These are phyloP conservation scores for Entomortierella parvispora DNA, from an alignment of 192 early-diverging fungal species.

Conservation along the genomic window DNA sequence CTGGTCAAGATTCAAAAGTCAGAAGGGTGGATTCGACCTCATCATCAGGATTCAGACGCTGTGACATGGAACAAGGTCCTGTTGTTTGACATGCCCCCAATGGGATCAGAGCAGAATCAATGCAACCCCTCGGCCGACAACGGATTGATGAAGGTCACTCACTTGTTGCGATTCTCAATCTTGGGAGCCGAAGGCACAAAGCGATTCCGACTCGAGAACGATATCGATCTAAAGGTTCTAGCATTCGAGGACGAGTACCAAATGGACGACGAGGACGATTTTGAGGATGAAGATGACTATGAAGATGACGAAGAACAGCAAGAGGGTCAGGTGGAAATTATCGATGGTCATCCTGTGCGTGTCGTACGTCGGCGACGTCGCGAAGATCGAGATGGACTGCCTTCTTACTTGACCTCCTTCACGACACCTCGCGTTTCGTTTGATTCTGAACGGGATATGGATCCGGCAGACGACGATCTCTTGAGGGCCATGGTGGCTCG, in stretches of 20 bases:
- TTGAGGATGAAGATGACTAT: neutral
- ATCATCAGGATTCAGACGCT: conserved; percentile 7
- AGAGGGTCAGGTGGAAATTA: neutral
- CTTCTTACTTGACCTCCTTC: conserved; percentile 45
- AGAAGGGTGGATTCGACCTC: conserved; percentile 37
- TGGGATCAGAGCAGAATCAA: conserved; percentile 35
- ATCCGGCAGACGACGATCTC: conserved; percentile 33
- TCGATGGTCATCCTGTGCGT: neutral
- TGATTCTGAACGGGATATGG: conserved; percentile 44
- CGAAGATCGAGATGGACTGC: conserved; percentile 7
- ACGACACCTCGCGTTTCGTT: conserved; percentile 41
- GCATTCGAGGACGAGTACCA: conserved; percentile 39
- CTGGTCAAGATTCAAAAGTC: conserved; percentile 51
- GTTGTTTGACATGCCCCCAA: conserved; percentile 45
- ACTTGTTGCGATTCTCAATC: conserved; percentile 36
- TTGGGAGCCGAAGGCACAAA: conserved; percentile 29
- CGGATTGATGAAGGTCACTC: conserved; percentile 44
- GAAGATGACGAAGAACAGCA: conserved; percentile 19
- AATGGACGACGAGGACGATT: conserved; percentile 15
- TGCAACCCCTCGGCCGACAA: conserved; percentile 47
- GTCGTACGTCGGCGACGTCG: neutral
- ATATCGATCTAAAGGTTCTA: conserved; percentile 39
- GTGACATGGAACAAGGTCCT: conserved; percentile 52
- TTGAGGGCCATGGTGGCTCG: conserved; percentile 23
- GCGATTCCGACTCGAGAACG: conserved; percentile 35